Evolutionary conservation across 1,284 basidiomycete genomes (phyloP), one percentile per base, ranked within the genome.

Genomic region (Moniliophthora roreri): DNA sequence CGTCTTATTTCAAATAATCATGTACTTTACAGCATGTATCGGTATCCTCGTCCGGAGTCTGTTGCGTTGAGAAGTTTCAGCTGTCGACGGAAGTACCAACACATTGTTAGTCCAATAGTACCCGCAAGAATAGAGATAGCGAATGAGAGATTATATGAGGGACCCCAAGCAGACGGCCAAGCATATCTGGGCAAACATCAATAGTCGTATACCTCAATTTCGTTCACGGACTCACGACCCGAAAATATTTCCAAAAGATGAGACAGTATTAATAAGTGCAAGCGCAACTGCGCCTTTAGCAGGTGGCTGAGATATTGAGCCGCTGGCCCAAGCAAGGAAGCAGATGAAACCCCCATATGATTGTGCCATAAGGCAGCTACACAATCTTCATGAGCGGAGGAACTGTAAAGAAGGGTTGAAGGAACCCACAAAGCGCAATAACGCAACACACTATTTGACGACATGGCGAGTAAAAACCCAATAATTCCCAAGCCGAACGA

Each of bases 241-340:
- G 47, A 80, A 70, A 40, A 91, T 75, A 65, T 92, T 91, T 1
- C 89, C 89, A 2, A 88, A 71, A 59, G 87, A 82, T n/a, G 82
- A 82, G 62, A 88, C 80, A 23, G 84, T 78, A 63, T 91, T 91
- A 57, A 89, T 82, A 53, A 88, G 70, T 0, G 88, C 90, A 46
- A 92, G 73, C 4, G 84, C 85, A 16, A 89, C 86, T n/a, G 88
- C 88, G 26, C 88, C 82, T 69, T 90, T 91, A 13, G 82, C 79
- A 5, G 87, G 78, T 36, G 87, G 82, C 26, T 79, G 76, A 18
- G 86, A 75, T 54, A 92, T 78, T 3, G 84, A 81, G 59, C 84
- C 85, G 60, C 81, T 85, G 36, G 84, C 74, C 90, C 89, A 93
- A 0, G 88, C 78, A 54, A 84, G 76, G 61, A 87, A 82, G 51